Conservation (phyloP, 345 rosid genomes). For the Boechera stricta region DNA sequence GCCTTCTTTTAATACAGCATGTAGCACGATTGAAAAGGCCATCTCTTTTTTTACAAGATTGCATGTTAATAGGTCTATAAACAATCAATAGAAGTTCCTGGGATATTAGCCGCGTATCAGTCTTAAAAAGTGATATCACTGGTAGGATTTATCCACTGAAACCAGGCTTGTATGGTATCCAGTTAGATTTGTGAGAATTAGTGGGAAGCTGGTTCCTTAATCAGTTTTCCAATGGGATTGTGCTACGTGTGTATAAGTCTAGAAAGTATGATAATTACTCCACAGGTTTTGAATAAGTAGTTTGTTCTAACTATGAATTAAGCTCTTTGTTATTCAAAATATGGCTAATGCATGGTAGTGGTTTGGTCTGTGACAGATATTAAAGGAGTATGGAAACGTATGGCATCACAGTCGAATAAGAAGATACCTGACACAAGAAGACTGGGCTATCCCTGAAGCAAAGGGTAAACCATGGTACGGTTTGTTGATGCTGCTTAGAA, state of each 20-base stretch:
- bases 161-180: background rate
- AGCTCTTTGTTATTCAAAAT: background rate
- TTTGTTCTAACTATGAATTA: background rate
- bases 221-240: no score
- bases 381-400: slow-evolving; percentile 68
- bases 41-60: no score
- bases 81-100: background rate
- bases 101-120: background rate
- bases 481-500: slow-evolving; percentile 80
- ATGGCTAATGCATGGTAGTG: background rate
- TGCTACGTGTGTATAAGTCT: no score
- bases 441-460: slow-evolving; percentile 75
- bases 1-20: background rate
- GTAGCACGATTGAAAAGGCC: background rate
- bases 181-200: no score
- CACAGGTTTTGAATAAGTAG: no score
- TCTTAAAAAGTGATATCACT: no score
- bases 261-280: no score
- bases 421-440: slow-evolving; percentile 85
- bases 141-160: background rate
- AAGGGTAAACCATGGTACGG: slow-evolving; percentile 95
- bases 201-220: no score
- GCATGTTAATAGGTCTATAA: background rate
- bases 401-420: slow-evolving; percentile 96
- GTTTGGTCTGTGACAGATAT: slow-evolving; percentile 56